Base-by-base conservation (phyloP, 2,329 filamentous ascomycete species). In the Xylariaceae sp. region DNA sequence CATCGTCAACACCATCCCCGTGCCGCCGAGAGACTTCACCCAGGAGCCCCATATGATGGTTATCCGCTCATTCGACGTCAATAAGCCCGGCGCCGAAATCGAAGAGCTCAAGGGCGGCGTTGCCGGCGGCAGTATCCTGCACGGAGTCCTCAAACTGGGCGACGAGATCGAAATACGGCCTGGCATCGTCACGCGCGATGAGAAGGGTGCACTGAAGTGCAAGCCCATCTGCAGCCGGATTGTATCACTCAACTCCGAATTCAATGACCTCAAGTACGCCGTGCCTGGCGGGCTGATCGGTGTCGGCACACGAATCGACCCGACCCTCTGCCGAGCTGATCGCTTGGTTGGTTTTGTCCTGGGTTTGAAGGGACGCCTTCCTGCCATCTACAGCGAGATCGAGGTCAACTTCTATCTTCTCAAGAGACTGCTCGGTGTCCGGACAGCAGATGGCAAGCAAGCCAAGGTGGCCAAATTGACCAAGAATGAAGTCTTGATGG, bases 351-450 rank as follows among this genome's bases (percentile, higher is more conserved):
- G 92, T 60, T 94, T 94, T 75, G 92, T 98, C 33, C 79, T 98
- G 40, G 92, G 92, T 60, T 82, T 95, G 52, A 89, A 89, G 66
- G 92, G 92, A 47, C 80, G 83, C 52, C 79, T 98, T 16, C 92
- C 92, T 31, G 87, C 92, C 58, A 96, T 98, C 61, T 98, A 96
- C 72, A 92, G 83, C 50, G 92, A 98, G 65, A 83, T 98, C 42
- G 92, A 98, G 68, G 89, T 95, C 64, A 96, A 96, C 77, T 98
- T 96, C 74, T 98, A 96, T 75, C 75, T 98, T 42, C 81, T 98
- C 44, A 84, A 90, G 53, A 78, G 92, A 52, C 74, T 98, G 43
- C 77, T 98, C 37, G 92, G 92, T 78, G 92, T 98, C 54, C 89
- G 93, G 69, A 94, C 92, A 29, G 88, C 90, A 43, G 92, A 98